Conservation (phyloP, 345 rosid genomes). For the Camelina hispida region DNA sequence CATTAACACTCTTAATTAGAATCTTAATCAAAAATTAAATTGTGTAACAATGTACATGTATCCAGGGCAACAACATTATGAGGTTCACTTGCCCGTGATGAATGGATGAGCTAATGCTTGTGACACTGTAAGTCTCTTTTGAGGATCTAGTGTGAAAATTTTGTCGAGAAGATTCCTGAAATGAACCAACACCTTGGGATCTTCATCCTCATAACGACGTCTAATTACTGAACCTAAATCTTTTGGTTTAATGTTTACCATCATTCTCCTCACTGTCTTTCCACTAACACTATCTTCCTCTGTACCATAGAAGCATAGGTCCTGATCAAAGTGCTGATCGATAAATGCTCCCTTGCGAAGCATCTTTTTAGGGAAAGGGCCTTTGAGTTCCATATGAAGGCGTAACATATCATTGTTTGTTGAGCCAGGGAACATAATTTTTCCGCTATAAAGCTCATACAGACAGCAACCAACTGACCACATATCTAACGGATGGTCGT, state of each 20-base stretch:
- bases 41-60: constrained; percentile 43
- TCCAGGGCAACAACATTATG: constrained; percentile 70
- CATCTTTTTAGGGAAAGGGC: constrained; percentile 94
- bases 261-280: constrained; percentile 67
- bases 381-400: constrained; percentile 90
- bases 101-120: constrained; percentile 86
- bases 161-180: constrained; percentile 55
- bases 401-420: constrained; percentile 93
- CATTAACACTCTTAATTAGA: constrained; percentile 45
- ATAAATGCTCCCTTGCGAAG: constrained; percentile 86
- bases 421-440: constrained; percentile 86
- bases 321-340: constrained; percentile 81
- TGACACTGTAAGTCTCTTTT: constrained; percentile 32
- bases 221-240: constrained; percentile 74
- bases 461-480: constrained; percentile 98
- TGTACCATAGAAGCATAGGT: constrained; percentile 71
- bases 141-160: neutral
- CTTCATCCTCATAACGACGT: constrained; percentile 61
- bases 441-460: constrained; percentile 84
- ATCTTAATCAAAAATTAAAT: constrained; percentile 52
- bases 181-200: constrained; percentile 73
- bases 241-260: constrained; percentile 69
- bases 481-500: constrained; percentile 91
- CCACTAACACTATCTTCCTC: constrained; percentile 80
- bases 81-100: constrained; percentile 96